Conservation (phyloP, 2,329 filamentous ascomycete genomes). For the Ustilaginoidea virens region DNA sequence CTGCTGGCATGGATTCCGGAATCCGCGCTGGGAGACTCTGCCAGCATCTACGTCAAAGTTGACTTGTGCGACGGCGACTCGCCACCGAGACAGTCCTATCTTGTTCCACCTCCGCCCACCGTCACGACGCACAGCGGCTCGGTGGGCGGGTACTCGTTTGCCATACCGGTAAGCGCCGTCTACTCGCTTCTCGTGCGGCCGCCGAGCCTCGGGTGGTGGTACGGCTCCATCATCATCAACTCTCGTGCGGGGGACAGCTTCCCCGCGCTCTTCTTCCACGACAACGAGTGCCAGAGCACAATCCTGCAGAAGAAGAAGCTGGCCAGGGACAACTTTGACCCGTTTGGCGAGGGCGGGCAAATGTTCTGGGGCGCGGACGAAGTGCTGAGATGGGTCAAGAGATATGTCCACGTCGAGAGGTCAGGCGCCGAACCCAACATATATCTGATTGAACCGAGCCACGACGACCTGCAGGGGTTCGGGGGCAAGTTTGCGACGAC, state of each 20-base stretch:
- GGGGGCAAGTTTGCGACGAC: conserved; percentile 38
- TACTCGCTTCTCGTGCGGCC: conserved; percentile 84
- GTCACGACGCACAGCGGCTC: conserved; percentile 60
- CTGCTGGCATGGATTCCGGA: conserved; percentile 92
- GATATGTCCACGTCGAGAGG: conserved; percentile 70
- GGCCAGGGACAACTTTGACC: conserved; percentile 73
- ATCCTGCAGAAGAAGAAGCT: conserved; percentile 85
- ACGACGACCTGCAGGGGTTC: conserved; percentile 74
- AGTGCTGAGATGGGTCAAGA: conserved; percentile 75
- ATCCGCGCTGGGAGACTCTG: conserved; percentile 68
- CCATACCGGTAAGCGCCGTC: conserved; percentile 75
- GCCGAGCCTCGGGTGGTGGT: conserved; percentile 96
- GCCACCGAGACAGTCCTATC: conserved; percentile 70
- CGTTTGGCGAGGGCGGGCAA: conserved; percentile 68
- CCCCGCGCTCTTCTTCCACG: conserved; percentile 92
- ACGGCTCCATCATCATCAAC: conserved; percentile 89
- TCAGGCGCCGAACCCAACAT: conserved; percentile 79
- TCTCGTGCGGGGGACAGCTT: conserved; percentile 82
- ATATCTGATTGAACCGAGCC: conserved; percentile 75
- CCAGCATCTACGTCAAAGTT: conserved; percentile 87
- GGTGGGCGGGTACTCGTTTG: conserved; percentile 75
- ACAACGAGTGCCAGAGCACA: conserved; percentile 90
- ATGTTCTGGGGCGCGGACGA: conserved; percentile 98
- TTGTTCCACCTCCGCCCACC: conserved; percentile 83
- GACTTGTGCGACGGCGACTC: conserved; percentile 71